Conservation (phyloP, 1,284 basidiomycete species). For the Ceratobasidium sp. region DNA sequence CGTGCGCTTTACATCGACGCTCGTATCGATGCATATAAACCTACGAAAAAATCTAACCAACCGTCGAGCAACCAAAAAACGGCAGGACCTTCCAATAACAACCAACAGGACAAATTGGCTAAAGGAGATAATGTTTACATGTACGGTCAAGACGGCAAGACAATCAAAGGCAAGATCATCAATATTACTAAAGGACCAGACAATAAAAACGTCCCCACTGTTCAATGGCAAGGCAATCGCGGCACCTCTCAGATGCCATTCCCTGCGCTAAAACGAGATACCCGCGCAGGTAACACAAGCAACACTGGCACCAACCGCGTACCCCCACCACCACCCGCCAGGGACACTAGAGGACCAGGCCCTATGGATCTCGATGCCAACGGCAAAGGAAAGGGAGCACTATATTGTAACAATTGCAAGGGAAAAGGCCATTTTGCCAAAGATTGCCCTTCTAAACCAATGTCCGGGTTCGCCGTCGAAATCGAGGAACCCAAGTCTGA, state of each 20-base stretch:
- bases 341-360: background rate
- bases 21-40: background rate
- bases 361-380: slow-evolving; percentile 10
- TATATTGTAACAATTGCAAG: background rate
- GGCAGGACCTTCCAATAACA: background rate
- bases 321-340: background rate
- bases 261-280: background rate
- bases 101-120: background rate
- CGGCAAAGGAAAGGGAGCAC: background rate
- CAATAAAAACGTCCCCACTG: background rate
- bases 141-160: background rate
- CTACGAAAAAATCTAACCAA: background rate
- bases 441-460: background rate
- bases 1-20: background rate
- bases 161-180: background rate
- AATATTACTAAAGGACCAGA: too few species aligned
- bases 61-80: background rate
- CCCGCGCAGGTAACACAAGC: background rate
- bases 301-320: background rate
- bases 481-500: background rate
- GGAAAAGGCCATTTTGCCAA: background rate
- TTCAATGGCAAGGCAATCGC: too few species aligned
- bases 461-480: background rate
- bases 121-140: background rate
- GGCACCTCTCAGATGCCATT: background rate